These are phyloP conservation scores for Yamadazyma kitorensis DNA, from an alignment of 805 yeast species.

Conservation along the genomic window DNA sequence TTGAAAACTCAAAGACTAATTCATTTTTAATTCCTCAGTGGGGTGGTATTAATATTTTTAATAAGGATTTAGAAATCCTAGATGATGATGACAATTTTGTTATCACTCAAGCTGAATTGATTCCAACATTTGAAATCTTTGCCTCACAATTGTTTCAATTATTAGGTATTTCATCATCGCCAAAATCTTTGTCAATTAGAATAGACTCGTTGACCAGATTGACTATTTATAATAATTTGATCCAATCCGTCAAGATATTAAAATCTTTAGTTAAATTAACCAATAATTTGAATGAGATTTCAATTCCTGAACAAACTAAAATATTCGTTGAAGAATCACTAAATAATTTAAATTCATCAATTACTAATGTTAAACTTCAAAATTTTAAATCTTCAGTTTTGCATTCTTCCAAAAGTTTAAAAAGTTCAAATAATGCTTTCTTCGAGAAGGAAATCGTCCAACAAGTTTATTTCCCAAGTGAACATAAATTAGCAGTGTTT, in stretches of 20 bases:
- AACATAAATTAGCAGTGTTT: slow-evolving; percentile 92
- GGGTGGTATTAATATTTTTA: slow-evolving; percentile 70
- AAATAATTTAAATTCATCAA: slow-evolving; percentile 33
- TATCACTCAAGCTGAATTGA: slow-evolving; percentile 45
- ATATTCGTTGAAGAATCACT: slow-evolving; percentile 55
- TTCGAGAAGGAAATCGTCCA: slow-evolving; percentile 95
- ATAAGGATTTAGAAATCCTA: slow-evolving; percentile 29
- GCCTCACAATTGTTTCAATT: slow-evolving; percentile 71
- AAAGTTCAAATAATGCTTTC: slow-evolving; percentile 71
- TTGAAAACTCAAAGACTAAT: slow-evolving; percentile 48
- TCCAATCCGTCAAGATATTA: slow-evolving; percentile 64
- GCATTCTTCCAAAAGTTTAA: slow-evolving; percentile 54
- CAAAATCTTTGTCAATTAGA: slow-evolving; percentile 59
- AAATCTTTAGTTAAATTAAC: slow-evolving; percentile 70
- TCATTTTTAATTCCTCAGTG: slow-evolving; percentile 83
- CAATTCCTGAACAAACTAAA: slow-evolving; percentile 75
- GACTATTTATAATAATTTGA: slow-evolving; percentile 55
- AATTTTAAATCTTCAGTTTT: slow-evolving; percentile 29
- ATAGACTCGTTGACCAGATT: slow-evolving; percentile 65
- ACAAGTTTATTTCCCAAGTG: slow-evolving; percentile 92
- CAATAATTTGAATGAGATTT: slow-evolving; percentile 67
- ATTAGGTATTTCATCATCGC: slow-evolving; percentile 57
- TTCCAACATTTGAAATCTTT: slow-evolving; percentile 63
- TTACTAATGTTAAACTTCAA: slow-evolving; percentile 25
- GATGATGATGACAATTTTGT: slow-evolving; percentile 17